Base-by-base conservation (phyloP, 257 asterid species). In the Solanum tarijense region DNA sequence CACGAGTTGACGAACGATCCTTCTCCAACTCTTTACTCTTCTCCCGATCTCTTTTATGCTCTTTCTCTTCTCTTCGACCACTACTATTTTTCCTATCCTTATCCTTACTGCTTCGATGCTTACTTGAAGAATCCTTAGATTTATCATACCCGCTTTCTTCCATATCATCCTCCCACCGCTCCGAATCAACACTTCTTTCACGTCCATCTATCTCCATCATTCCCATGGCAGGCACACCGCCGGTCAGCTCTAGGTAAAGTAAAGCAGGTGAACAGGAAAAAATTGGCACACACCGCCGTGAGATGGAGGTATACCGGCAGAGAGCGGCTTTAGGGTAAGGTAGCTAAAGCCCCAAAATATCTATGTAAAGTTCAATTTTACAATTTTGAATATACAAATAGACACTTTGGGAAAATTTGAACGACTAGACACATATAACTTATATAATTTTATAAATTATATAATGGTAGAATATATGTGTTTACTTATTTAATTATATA, bases 51-150 rank as follows among this genome's bases (percentile, higher is more conserved):
- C 90, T 92, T 90, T 90, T 94, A 87, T 92, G 90, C 60, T 96
- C 97, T 87, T 90, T 95, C 90, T 94, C 98, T 88, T 94, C 98
- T 90, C 92, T 91, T 21, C 90, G 91, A 12, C 68, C 12, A 60
- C 93, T 88, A 89, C 91, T 87, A 90, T 91, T 91, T 92, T 90
- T 93, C 90, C 90, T 93, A 87, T 94, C 97, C 89, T 94, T 93
- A 88, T 94, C 97, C 90, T 94, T 94, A 90, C 90, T 94, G 89
- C 90, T 92, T 60, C 88, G 93, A 87, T 92, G 94, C 92, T 90
- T 94, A 88, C 89, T 92, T 0, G 93, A 89, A 34, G 92, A 89
- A 38, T 93, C 96, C 39, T 91, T 90, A 46, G 87, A 88, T 88
- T 92, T 96, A 60, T 90, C 94, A 11, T 90, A 83, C 13, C 83